Evolutionary conservation across 2,329 filamentous ascomycete species (phyloP).

Genomic region (Trichoderma afroharzianum): DNA sequence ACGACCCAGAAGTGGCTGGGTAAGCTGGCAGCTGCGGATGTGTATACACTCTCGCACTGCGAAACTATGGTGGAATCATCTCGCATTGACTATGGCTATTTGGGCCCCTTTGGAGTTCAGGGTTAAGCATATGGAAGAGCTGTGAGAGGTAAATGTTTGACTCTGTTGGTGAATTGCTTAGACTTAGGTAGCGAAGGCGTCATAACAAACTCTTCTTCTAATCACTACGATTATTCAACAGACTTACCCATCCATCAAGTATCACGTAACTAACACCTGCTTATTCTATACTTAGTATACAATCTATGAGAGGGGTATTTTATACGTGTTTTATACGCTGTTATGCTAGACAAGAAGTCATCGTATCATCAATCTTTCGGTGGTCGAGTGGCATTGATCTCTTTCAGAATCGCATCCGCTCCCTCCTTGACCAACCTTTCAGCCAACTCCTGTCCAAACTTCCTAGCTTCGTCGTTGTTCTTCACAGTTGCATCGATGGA

Average conservation of each 20-base stretch:
- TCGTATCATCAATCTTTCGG: neutral
- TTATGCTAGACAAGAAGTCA: neutral
- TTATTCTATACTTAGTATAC: neutral
- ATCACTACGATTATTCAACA: neutral
- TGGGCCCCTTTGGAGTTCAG: neutral
- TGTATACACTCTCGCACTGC: neutral
- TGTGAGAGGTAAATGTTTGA: neutral
- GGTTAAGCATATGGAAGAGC: neutral
- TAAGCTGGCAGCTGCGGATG: neutral
- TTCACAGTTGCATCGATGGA: neutral
- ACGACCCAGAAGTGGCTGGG: neutral
- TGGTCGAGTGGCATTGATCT: conserved; percentile 3
- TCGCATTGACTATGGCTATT: neutral
- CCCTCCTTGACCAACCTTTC: conserved; percentile 2
- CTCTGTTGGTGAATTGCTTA: neutral
- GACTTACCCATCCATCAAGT: too few species aligned
- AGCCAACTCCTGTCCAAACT: conserved; percentile 4
- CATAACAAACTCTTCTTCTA: neutral
- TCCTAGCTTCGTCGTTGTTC: neutral
- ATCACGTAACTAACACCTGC: neutral
- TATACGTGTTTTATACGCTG: neutral
- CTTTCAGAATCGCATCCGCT: conserved; percentile 5
- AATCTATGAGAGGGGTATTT: neutral
- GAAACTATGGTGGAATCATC: neutral
- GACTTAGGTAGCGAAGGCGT: neutral